Evolutionary conservation across 2,329 filamentous ascomycete species (phyloP), one percentile per base, ranked within the genome.

Genomic region (Salinomyces thailandicus): DNA sequence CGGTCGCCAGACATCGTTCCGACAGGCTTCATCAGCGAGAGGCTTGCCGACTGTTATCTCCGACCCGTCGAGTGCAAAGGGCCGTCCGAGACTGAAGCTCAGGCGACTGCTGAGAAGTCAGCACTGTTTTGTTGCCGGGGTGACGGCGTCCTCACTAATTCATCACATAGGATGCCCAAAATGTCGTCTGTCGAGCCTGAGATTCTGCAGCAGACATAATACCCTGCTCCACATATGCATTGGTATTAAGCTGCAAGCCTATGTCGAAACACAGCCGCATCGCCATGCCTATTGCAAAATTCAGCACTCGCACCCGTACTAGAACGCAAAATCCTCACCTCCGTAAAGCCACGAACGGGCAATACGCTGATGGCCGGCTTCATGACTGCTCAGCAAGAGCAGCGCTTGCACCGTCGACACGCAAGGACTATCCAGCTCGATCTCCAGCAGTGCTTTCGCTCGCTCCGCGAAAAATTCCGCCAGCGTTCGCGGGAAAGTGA

Each of bases 361-460:
- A 39, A 66, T 64, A 8, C 64, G 57, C 12, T 59, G 62, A 14
- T 55, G 61, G 5, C 62, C 63, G 3, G 60, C 61, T 42, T 70
- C 67, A 22, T 63, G 60, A 12, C 55, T 59, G 27, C 64, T 66
- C 31, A 70, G 50, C 12, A 69, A 54, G 2, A 65, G 59, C 28
- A 69, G 52, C 2, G 66, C 62, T 36, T 70, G 67, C 5, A 66
- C 61, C 3, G 66, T 69, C 4, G 66, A 63, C n/a, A 69, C 54
- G 29, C 59, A 63, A 1, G 67, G 67, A 17, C 55, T 61, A 38
- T 69, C 66, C 11, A 70, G 48, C 39, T 70, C 66, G 4, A 67
- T 60, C 26, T 69, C 65, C 6, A 70, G 44, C 4, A 67, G 53
- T 5, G 59, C 57, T 39, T 68, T 68, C 1, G 63, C 60, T 17